A percentile compares a stretch with the other conserved stretches of the same genome.
Conservation (phyloP, 2,329 filamentous ascomycete species). For the Botrytis porri region DNA sequence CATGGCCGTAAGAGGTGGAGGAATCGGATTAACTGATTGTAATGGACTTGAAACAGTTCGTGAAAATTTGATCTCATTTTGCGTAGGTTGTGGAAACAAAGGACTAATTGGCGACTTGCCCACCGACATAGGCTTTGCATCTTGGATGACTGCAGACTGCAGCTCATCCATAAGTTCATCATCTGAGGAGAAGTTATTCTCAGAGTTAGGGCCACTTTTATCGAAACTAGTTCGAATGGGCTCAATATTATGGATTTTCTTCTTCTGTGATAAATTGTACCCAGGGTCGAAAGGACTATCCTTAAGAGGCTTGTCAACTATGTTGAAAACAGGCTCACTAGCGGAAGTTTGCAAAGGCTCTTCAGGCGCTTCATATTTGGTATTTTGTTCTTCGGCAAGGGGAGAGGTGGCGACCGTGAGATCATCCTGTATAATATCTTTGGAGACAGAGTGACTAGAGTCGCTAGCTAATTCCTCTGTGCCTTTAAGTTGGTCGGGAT, state of each 20-base stretch:
- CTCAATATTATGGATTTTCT: slow-evolving; percentile 40
- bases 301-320: background rate
- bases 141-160: slow-evolving; percentile 74
- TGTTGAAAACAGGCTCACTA: slow-evolving; percentile 7
- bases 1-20: slow-evolving; percentile 43
- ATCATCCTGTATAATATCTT: background rate
- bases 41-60: slow-evolving; percentile 40
- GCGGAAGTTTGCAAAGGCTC: slow-evolving; percentile 15
- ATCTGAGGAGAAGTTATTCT: slow-evolving; percentile 61
- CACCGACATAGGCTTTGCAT: slow-evolving; percentile 77
- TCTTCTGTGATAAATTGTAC: slow-evolving; percentile 19
- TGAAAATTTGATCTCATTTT: slow-evolving; percentile 32
- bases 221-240: slow-evolving; percentile 55
- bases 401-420: background rate
- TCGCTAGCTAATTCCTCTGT: background rate
- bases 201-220: slow-evolving; percentile 37
- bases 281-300: slow-evolving; percentile 12
- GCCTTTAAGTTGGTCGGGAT: background rate
- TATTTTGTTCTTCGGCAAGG: background rate
- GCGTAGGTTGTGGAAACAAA: slow-evolving; percentile 47
- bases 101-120: slow-evolving; percentile 80
- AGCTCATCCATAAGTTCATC: slow-evolving; percentile 83
- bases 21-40: slow-evolving; percentile 36
- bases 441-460: background rate
- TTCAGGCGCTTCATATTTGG: background rate